Evolutionary conservation across 805 yeast species (phyloP), one percentile per base, ranked within the genome.

Genomic region (Saccharomyces mikatae): DNA sequence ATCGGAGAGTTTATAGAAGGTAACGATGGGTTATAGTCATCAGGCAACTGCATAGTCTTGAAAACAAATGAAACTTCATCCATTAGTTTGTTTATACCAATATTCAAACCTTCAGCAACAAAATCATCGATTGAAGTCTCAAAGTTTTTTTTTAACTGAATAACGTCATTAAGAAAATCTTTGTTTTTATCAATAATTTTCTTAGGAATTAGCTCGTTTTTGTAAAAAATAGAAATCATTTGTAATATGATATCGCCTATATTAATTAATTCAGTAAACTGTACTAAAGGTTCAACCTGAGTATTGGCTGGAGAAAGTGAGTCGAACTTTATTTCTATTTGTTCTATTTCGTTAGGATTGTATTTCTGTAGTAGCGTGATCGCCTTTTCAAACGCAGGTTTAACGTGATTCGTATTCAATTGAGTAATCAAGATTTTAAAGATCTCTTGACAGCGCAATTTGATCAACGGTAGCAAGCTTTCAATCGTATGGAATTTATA

Each of bases 171-270:
- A 52, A 89, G 75, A 62, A 91, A 88, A 57, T 94, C 96, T 55
- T 80, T 77, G 58, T 85, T 87, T 53, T 83, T 80, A 61, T 84
- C 83, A 28, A 89, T 81, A 24, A 89, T 76, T 32, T 64, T 62
- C 29, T 68, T 74, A 52, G 74, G 69, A 6, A 82, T 67, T 60
- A 92, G 76, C 66, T 92, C 98, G 66, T 88, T 91, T 61, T 87
- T 86, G 71, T 89, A 92, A 62, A 94, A 94, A 5, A 89, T 88
- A 52, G 87, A 90, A 47, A 91, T 73, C 95, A 92, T 89, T 67
- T 92, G 97, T 62, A 89, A 85, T 24, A 94, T 88, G 54, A 92
- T 74, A 68, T 92, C 99, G 4, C 97, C 97, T 56, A 89, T 84
- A 62, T 91, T 94, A 36, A 94, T 94, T 54, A 94, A 77, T 66